Evolutionary conservation across 768 basidiomycete species (phyloP).

Genomic region (Gymnopilus junonius): DNA sequence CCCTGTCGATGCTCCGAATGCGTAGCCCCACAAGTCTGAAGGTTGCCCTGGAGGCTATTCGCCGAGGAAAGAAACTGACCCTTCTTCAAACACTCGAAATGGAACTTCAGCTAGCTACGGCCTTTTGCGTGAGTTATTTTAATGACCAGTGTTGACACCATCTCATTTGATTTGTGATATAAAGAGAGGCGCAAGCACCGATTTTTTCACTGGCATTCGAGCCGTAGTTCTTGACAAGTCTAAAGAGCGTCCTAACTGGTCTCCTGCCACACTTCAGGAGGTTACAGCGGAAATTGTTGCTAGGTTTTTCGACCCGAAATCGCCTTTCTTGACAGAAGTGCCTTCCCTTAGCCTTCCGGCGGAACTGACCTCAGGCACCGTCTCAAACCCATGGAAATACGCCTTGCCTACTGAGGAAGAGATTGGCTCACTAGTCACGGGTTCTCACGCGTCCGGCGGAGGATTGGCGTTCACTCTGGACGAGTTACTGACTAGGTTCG

Average conservation of each 20-base stretch:
- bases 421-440: slow-evolving; percentile 68
- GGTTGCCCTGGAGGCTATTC: slow-evolving; percentile 82
- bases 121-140: slow-evolving; percentile 76
- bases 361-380: slow-evolving; percentile 26
- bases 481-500: slow-evolving; percentile 66
- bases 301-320: slow-evolving; percentile 69
- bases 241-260: slow-evolving; percentile 68
- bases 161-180: slow-evolving; percentile 18
- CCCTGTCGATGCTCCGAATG: slow-evolving; percentile 60
- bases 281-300: slow-evolving; percentile 61
- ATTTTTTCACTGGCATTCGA: slow-evolving; percentile 84
- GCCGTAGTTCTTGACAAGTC: slow-evolving; percentile 57
- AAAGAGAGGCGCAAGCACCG: slow-evolving; percentile 77
- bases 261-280: slow-evolving; percentile 62
- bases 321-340: slow-evolving; percentile 47
- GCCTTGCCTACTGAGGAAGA: slow-evolving; percentile 81
- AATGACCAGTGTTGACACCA: slow-evolving; percentile 19
- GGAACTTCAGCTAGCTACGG: slow-evolving; percentile 88
- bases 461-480: slow-evolving; percentile 61
- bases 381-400: slow-evolving; percentile 40
- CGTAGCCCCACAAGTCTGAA: slow-evolving; percentile 93
- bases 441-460: slow-evolving; percentile 65
- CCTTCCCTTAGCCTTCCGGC: slow-evolving; percentile 50
- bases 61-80: slow-evolving; percentile 64
- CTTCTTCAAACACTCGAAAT: slow-evolving; percentile 75